These are phyloP conservation scores for Alloascoidea africana DNA, from an alignment of 805 yeast species.

Conservation along the genomic window DNA sequence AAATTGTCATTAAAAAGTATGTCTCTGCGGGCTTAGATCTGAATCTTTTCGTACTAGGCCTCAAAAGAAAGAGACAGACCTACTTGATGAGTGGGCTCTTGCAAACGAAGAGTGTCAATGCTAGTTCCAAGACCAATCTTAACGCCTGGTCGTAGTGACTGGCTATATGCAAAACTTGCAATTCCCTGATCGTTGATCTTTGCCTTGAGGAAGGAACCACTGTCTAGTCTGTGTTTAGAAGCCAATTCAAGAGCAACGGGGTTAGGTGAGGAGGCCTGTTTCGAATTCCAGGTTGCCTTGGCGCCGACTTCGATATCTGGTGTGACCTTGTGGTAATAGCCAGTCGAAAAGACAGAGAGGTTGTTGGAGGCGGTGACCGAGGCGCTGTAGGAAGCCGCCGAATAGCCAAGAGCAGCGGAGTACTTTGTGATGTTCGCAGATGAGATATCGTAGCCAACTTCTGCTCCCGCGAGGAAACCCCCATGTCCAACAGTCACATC, in stretches of 20 bases:
- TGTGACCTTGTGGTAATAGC: conserved; percentile 92
- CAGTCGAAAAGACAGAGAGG: conserved; percentile 82
- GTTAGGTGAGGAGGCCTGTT: conserved; percentile 50
- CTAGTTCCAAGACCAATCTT: conserved; percentile 95
- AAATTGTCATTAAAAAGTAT: too few species aligned
- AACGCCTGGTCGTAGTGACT: conserved; percentile 90
- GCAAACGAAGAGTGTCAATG: conserved; percentile 86
- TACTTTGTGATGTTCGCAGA: conserved; percentile 87
- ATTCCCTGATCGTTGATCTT: conserved; percentile 94
- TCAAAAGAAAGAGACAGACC: conserved; percentile 91
- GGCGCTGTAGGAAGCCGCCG: conserved; percentile 74
- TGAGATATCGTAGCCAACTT: conserved; percentile 90
- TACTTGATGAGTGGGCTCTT: conserved; percentile 95
- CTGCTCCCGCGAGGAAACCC: conserved; percentile 94
- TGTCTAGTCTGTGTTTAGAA: conserved; percentile 84
- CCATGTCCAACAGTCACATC: conserved; percentile 92
- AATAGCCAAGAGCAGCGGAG: conserved; percentile 88
- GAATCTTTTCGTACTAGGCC: too few species aligned
- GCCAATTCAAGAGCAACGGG: conserved; percentile 85
- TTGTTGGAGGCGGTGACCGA: conserved; percentile 77
- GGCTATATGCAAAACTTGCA: conserved; percentile 88
- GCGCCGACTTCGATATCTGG: conserved; percentile 94
- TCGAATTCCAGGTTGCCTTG: conserved; percentile 89
- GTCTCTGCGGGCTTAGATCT: too few species aligned
- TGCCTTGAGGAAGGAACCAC: conserved; percentile 84